A percentile compares a stretch with the other conserved stretches of the same genome.
These are phyloP conservation scores for Rutstroemia sp. DNA, from an alignment of 2,329 filamentous ascomycete species.

Conservation along the genomic window DNA sequence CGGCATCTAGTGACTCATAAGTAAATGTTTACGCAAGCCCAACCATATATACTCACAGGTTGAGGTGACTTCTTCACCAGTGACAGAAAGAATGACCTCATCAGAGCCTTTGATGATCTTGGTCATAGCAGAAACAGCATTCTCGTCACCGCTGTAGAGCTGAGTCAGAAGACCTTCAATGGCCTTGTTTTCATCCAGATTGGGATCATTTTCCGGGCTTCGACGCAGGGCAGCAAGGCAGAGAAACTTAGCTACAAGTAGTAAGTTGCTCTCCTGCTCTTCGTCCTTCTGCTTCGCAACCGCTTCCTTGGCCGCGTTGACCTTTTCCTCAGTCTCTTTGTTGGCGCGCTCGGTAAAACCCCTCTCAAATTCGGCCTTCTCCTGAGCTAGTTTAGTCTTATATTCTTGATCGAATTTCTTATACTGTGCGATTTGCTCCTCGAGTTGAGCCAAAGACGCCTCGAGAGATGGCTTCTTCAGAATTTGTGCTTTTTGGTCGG, in stretches of 20 bases:
- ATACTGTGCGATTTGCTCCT: constrained; percentile 68
- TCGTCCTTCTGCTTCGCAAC: constrained; percentile 41
- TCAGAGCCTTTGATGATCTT: constrained; percentile 68
- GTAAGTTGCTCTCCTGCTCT: constrained; percentile 54
- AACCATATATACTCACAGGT: constrained; percentile 53
- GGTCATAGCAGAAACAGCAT: constrained; percentile 65
- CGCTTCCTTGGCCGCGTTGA: constrained; percentile 38
- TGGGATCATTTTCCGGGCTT: constrained; percentile 54
- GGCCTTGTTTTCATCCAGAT: constrained; percentile 66
- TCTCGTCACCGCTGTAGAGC: constrained; percentile 72
- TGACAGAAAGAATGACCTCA: constrained; percentile 58
- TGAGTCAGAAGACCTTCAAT: constrained; percentile 73
- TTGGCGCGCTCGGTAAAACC: constrained; percentile 42
- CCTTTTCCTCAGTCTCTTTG: constrained; percentile 39
- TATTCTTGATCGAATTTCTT: constrained; percentile 71
- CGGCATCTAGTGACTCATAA: constrained; percentile 38
- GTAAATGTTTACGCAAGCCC: background rate
- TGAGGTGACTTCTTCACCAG: constrained; percentile 56
- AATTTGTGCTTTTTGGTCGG: constrained; percentile 70
- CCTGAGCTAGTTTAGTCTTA: constrained; percentile 49
- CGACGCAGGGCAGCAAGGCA: constrained; percentile 71
- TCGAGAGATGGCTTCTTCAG: constrained; percentile 70
- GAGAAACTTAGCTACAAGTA: constrained; percentile 72
- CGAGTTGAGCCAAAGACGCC: constrained; percentile 58
- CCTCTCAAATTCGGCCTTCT: constrained; percentile 56